Evolutionary conservation across 495 filamentous ascomycete species (phyloP).

Genomic region (Aspergillus sclerotiicarbonarius): DNA sequence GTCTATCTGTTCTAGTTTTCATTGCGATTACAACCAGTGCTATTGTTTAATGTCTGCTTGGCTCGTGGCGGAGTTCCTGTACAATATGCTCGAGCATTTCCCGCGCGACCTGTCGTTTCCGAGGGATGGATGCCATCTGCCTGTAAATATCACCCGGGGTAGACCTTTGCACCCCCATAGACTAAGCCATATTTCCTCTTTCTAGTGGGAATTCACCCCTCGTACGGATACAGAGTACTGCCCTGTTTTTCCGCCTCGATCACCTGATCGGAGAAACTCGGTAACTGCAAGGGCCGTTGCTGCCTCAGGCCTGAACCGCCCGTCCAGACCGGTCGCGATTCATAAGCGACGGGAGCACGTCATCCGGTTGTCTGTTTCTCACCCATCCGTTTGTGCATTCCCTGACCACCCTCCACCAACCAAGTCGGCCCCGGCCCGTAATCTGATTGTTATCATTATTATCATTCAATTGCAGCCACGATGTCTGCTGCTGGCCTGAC

Average conservation of each 20-base stretch:
- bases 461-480: not conserved
- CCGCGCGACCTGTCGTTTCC: not conserved
- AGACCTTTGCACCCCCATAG: too few species aligned
- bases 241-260: not conserved
- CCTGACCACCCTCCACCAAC: constrained; percentile 5
- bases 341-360: constrained; percentile 29
- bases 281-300: not conserved
- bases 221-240: too few species aligned
- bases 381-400: not conserved
- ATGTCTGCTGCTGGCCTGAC: constrained; percentile 20
- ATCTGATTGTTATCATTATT: not conserved
- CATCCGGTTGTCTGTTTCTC: constrained; percentile 9
- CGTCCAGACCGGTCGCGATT: constrained; percentile 26
- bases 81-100: not conserved
- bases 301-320: constrained; percentile 15
- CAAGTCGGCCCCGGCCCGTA: constrained; percentile 9
- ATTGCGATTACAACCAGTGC: not conserved
- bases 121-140: not conserved
- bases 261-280: not conserved
- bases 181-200: not conserved
- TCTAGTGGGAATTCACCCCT: too few species aligned
- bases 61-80: not conserved
- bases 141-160: not conserved
- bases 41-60: constrained; percentile 4
- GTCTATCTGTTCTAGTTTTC: not conserved